Percentiles rank a stretch among this genome's conserved stretches.
phyloP scores from a whole-genome alignment of 805 yeast genomes.

The Vanderwaltozyma polyspora region DNA sequence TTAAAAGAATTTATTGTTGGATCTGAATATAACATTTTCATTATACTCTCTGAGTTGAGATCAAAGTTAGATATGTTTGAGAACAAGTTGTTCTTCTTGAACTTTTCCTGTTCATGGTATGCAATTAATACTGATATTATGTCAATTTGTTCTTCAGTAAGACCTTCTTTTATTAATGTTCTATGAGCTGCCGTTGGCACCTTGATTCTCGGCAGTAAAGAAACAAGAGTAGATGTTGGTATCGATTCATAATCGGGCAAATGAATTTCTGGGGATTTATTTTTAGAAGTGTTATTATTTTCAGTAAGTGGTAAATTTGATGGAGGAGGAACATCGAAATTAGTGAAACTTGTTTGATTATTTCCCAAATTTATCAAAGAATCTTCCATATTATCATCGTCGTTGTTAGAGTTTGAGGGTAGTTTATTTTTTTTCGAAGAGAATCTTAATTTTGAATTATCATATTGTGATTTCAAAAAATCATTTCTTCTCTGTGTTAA shows the following conservation, averaged over 20 bases:
- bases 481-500: slow-evolving; percentile 22
- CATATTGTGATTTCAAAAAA: slow-evolving; percentile 25
- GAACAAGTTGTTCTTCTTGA: slow-evolving; percentile 1
- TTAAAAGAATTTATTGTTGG: not conserved
- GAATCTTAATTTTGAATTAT: slow-evolving; percentile 22
- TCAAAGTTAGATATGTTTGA: not conserved
- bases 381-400: not conserved
- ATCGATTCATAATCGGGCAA: slow-evolving; percentile 23
- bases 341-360: not conserved
- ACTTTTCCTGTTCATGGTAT: slow-evolving; percentile 41
- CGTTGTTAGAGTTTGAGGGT: not conserved
- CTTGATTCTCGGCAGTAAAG: slow-evolving; percentile 45
- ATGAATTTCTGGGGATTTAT: slow-evolving; percentile 11
- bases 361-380: no score
- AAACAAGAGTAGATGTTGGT: slow-evolving; percentile 28
- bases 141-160: slow-evolving; percentile 58
- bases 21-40: not conserved
- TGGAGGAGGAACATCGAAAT: not conserved
- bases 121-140: slow-evolving; percentile 64
- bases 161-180: slow-evolving; percentile 54
- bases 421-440: slow-evolving; percentile 10
- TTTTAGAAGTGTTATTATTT: not conserved
- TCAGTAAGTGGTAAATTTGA: not conserved
- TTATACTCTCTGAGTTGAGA: slow-evolving; percentile 1
- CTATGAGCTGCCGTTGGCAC: slow-evolving; percentile 67